Conservation (phyloP, 2,329 filamentous ascomycete species). For the Boeremia exigua region DNA sequence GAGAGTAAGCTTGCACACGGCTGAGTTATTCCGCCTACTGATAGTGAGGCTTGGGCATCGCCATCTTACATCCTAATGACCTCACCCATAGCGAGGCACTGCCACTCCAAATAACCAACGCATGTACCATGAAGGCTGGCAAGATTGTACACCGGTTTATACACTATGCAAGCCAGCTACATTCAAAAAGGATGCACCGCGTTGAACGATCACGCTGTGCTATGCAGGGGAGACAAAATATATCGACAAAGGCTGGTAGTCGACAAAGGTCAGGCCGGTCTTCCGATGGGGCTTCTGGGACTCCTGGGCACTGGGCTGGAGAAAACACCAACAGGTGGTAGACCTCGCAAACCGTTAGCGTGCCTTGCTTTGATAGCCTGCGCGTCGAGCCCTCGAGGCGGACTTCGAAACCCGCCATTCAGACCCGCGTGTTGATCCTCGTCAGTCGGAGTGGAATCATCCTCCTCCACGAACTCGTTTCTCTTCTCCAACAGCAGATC, state of each 20-base stretch:
- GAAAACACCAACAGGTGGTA: conserved; percentile 40
- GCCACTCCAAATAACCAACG: not conserved
- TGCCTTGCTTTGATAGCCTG: conserved; percentile 10
- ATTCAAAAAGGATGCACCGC: not conserved
- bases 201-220: conserved; percentile 2
- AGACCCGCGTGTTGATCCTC: conserved; percentile 20
- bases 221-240: conserved; percentile 13
- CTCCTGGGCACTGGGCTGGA: conserved; percentile 15
- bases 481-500: conserved; percentile 53
- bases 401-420: conserved; percentile 29
- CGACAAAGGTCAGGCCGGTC: conserved; percentile 22
- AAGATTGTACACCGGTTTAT: not conserved
- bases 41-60: not conserved
- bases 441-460: conserved; percentile 30
- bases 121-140: not conserved
- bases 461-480: conserved; percentile 45
- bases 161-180: not conserved
- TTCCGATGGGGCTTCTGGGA: conserved; percentile 36
- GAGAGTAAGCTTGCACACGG: not conserved
- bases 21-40: not conserved
- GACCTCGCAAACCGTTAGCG: conserved; percentile 6
- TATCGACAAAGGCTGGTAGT: not conserved
- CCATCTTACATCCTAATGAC: not conserved
- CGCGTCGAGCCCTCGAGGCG: conserved; percentile 12
- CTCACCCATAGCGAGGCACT: not conserved